Percentiles rank a stretch among this genome's conserved stretches.
Evolutionary conservation across 202 grass and related monocot genomes (phyloP).

Genomic region (Thinopyrum obtusiflorum): DNA sequence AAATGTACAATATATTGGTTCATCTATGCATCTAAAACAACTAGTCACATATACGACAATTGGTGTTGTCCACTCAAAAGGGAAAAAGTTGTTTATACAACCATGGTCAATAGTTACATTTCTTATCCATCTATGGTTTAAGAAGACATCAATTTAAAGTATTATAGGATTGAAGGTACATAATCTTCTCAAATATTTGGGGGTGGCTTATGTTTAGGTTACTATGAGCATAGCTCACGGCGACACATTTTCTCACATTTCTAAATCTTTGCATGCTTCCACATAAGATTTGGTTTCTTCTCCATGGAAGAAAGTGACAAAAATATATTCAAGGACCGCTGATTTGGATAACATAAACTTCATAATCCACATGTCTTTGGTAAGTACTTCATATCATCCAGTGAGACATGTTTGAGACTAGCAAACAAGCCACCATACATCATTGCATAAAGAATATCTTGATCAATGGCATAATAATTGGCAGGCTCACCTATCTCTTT

Average conservation of each 20-base stretch:
- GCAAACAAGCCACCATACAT: background rate
- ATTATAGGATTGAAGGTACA: background rate
- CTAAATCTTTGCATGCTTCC: background rate
- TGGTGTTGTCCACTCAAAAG: background rate
- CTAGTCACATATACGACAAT: background rate
- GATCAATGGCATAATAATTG: background rate
- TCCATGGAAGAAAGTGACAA: background rate
- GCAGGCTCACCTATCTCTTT: no score
- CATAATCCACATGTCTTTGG: background rate
- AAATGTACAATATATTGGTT: background rate
- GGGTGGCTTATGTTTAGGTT: background rate
- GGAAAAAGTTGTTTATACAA: background rate
- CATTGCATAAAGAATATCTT: background rate
- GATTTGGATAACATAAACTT: background rate
- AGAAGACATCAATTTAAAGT: background rate
- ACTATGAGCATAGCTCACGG: background rate
- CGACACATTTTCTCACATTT: background rate
- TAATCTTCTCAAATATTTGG: background rate
- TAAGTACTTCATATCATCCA: background rate
- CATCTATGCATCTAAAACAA: background rate
- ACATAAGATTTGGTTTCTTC: background rate
- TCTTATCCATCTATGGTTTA: background rate
- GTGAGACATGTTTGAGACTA: background rate
- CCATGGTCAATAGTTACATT: background rate
- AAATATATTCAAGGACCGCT: background rate